phyloP scores from a whole-genome alignment of 73 alveolate species.

The Halteria grandinella region DNA sequence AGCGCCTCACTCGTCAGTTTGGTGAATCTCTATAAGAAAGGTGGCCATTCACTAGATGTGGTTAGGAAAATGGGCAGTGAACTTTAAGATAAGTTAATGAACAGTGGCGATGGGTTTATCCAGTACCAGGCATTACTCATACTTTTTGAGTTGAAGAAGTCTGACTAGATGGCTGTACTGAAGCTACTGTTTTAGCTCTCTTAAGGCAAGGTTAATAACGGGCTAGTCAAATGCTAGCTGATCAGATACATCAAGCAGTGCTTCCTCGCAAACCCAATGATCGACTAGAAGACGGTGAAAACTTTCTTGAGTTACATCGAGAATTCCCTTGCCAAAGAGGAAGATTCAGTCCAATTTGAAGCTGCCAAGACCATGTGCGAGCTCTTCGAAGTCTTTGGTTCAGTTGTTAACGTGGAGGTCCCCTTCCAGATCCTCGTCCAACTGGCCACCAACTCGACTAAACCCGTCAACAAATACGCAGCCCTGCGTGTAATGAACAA shows the following conservation, averaged over 20 bases:
- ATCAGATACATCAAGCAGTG: conserved; percentile 79
- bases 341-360: conserved; percentile 86
- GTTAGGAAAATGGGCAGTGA: conserved; percentile 89
- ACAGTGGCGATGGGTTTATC: conserved; percentile 74
- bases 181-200: conserved; percentile 76
- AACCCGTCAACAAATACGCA: conserved; percentile 66
- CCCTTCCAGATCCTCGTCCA: conserved; percentile 66
- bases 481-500: conserved; percentile 61
- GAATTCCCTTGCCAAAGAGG: conserved; percentile 72
- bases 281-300: conserved; percentile 65
- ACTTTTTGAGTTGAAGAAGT: conserved; percentile 83
- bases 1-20: too few relatives aligned
- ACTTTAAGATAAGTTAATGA: conserved; percentile 76
- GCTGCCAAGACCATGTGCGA: conserved; percentile 87
- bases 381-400: conserved; percentile 71
- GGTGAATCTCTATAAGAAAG: conserved; percentile 77
- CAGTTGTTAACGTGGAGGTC: conserved; percentile 71
- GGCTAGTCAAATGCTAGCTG: conserved; percentile 84
- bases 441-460: conserved; percentile 65
- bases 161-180: conserved; percentile 83
- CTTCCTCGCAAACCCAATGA: conserved; percentile 64
- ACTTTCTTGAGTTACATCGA: conserved; percentile 68
- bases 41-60: conserved; percentile 71
- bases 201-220: conserved; percentile 53
- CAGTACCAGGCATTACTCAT: conserved; percentile 87